Evolutionary conservation across 1,284 basidiomycete species (phyloP).

Genomic region (Ganoderma lingzhi): DNA sequence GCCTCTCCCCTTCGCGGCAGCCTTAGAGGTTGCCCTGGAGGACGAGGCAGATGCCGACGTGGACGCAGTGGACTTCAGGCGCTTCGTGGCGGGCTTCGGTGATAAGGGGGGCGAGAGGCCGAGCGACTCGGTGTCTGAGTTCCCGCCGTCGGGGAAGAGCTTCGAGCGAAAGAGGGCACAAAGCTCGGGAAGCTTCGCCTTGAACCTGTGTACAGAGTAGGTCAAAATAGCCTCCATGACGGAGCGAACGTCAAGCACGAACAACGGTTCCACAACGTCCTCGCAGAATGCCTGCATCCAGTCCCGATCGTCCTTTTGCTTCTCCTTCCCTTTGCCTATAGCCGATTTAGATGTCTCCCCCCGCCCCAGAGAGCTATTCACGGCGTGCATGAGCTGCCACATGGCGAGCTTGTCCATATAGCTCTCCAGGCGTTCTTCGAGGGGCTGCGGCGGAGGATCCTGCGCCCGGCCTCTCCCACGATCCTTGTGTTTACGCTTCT

Average conservation of each 20-base stretch:
- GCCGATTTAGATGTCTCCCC: conserved; percentile 27
- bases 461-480: conserved; percentile 42
- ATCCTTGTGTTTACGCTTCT: conserved; percentile 44
- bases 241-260: conserved; percentile 37
- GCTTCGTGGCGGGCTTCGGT: conserved; percentile 32
- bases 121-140: conserved; percentile 53
- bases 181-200: conserved; percentile 55
- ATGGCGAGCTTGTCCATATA: conserved; percentile 81
- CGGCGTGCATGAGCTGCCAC: conserved; percentile 68
- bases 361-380: conserved; percentile 37
- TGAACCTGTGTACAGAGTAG: conserved; percentile 58
- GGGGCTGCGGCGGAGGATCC: conserved; percentile 32
- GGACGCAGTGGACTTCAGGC: conserved; percentile 26
- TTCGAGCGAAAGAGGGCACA: conserved; percentile 70
- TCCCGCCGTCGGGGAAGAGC: conserved; percentile 68
- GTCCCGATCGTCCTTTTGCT: conserved; percentile 54
- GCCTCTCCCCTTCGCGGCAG: conserved; percentile 29
- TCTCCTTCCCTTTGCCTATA: conserved; percentile 30
- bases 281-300: conserved; percentile 79
- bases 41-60: conserved; percentile 18
- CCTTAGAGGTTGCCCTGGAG: conserved; percentile 10
- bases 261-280: conserved; percentile 70
- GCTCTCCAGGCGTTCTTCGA: conserved; percentile 65
- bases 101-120: conserved; percentile 40
- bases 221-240: conserved; percentile 3